These are phyloP conservation scores for Onygena corvina DNA, from an alignment of 2,329 filamentous ascomycete species.

Conservation along the genomic window DNA sequence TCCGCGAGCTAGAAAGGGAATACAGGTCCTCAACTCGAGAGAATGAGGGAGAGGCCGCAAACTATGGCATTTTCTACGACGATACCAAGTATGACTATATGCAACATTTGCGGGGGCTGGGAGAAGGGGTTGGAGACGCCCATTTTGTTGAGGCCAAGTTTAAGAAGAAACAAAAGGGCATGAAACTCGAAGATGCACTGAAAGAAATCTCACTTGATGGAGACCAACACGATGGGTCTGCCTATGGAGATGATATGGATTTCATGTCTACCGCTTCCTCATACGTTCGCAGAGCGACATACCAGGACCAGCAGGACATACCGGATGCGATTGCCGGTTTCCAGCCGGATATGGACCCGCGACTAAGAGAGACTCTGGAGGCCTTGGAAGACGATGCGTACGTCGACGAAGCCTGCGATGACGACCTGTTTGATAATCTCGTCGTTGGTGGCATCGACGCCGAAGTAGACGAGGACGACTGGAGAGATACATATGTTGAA, in stretches of 20 bases:
- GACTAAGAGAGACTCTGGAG: conserved; percentile 79
- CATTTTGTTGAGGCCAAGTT: conserved; percentile 63
- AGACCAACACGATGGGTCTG: conserved; percentile 23
- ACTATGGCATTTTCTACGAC: conserved; percentile 87
- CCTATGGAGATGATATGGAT: conserved; percentile 14
- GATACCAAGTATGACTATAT: conserved; percentile 97
- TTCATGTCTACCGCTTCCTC: conserved; percentile 48
- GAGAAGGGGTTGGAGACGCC: conserved; percentile 54
- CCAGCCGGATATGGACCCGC: conserved; percentile 94
- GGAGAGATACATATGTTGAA: conserved; percentile 51
- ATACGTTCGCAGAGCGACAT: conserved; percentile 63
- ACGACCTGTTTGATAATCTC: conserved; percentile 70
- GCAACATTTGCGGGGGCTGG: conserved; percentile 93
- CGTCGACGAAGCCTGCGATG: conserved; percentile 64
- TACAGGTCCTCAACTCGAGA: conserved; percentile 60
- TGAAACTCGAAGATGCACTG: conserved; percentile 78
- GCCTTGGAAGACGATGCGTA: conserved; percentile 92
- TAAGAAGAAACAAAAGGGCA: conserved; percentile 52
- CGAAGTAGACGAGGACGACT: conserved; percentile 70
- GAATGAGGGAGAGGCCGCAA: conserved; percentile 93
- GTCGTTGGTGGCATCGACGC: conserved; percentile 50
- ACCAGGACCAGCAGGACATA: conserved; percentile 85
- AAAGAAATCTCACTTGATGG: conserved; percentile 43
- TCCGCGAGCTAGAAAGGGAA: conserved; percentile 63
- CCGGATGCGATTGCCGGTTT: conserved; percentile 88